phyloP scores from a whole-genome alignment of 73 alveolate genomes.

The Stentor roeselii region DNA sequence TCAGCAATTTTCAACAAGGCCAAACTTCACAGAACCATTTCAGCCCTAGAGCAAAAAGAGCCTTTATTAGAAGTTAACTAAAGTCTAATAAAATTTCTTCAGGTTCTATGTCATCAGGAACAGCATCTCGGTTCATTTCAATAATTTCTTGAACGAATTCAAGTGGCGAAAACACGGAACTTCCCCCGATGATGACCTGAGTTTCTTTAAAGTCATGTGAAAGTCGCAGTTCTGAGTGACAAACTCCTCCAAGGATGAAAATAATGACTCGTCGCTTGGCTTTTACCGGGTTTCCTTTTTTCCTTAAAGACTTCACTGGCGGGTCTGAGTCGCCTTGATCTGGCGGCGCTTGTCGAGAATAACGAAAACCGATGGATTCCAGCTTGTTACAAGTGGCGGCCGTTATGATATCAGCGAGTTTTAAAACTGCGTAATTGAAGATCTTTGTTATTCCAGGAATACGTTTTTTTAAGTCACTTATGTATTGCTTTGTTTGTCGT shows the following conservation, averaged over 20 bases:
- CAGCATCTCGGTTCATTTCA: neutral
- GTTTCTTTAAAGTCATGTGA: neutral
- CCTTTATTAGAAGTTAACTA: neutral
- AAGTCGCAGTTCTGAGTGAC: neutral
- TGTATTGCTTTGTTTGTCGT: neutral
- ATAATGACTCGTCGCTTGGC: neutral
- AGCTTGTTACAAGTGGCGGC: neutral
- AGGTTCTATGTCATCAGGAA: neutral
- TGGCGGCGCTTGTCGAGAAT: neutral
- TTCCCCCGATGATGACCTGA: constrained; percentile 20
- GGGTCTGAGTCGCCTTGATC: neutral
- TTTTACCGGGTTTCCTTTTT: neutral
- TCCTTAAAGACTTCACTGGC: neutral
- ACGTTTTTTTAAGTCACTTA: neutral
- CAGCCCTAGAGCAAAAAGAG: neutral
- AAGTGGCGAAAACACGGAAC: neutral
- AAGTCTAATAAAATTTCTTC: neutral
- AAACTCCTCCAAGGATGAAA: neutral
- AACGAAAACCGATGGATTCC: neutral
- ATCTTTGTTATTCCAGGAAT: neutral
- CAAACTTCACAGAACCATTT: neutral
- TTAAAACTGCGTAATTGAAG: neutral
- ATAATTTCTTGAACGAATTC: neutral
- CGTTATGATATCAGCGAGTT: neutral
- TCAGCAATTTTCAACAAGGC: neutral